Percentiles rank a stretch among this genome's conserved stretches.
These are phyloP conservation scores for Scheffersomyces stipitis DNA, from an alignment of 805 yeast genomes.

Conservation along the genomic window DNA sequence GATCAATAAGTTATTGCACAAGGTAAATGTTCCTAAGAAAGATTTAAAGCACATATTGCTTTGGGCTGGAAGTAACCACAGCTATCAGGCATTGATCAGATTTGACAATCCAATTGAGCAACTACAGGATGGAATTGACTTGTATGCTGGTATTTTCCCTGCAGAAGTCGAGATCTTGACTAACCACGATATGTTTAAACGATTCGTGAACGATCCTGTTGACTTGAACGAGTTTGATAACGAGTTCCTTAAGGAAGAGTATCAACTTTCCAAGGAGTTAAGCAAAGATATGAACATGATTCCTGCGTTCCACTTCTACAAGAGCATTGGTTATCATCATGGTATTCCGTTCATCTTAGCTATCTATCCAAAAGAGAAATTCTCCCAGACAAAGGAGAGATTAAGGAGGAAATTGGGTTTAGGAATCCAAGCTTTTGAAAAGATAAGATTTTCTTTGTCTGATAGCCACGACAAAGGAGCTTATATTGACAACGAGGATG, in stretches of 20 bases:
- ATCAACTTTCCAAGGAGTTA: conserved; percentile 17
- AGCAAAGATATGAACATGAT: conserved; percentile 44
- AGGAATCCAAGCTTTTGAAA: conserved; percentile 77
- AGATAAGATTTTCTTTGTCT: conserved; percentile 64
- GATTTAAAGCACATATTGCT: conserved; percentile 48
- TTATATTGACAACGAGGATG: conserved; percentile 50
- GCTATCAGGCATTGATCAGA: conserved; percentile 36
- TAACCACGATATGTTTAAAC: conserved; percentile 32
- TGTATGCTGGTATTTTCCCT: conserved; percentile 44
- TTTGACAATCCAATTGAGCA: conserved; percentile 37
- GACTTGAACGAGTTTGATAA: conserved; percentile 21
- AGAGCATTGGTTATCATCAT: conserved; percentile 64
- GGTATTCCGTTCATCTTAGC: conserved; percentile 85
- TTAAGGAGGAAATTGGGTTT: conserved; percentile 70
- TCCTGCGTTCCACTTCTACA: conserved; percentile 75
- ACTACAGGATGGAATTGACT: conserved; percentile 33
- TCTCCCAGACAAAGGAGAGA: conserved; percentile 62
- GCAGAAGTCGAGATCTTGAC: conserved; percentile 40
- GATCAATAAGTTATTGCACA: conserved; percentile 54
- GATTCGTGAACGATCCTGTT: conserved; percentile 20
- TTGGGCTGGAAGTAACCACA: conserved; percentile 53
- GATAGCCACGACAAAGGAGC: conserved; percentile 40
- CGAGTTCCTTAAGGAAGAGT: conserved; percentile 24
- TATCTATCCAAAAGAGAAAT: conserved; percentile 65
- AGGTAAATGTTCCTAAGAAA: conserved; percentile 50